These are phyloP conservation scores for Trametes villosa DNA, from an alignment of 768 basidiomycete genomes.

Conservation along the genomic window DNA sequence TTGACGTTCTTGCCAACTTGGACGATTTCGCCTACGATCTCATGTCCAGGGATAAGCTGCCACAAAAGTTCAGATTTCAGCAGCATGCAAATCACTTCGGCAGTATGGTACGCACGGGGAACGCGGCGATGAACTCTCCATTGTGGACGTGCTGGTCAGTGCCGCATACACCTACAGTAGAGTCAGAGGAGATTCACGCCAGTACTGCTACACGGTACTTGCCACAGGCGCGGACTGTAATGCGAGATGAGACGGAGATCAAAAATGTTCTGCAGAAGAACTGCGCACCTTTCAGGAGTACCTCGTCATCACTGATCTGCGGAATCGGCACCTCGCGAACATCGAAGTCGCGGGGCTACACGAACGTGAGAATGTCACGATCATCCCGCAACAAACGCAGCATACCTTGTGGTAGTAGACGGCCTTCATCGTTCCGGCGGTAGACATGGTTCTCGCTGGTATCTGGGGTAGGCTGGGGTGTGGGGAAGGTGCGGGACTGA, in stretches of 20 bases:
- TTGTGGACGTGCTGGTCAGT: conserved; percentile 67
- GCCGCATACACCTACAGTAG: conserved; percentile 59
- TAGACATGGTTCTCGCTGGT: neutral
- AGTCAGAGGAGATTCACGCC: neutral
- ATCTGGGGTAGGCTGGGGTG: neutral
- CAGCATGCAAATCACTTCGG: no score
- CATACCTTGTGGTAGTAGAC: conserved; percentile 25
- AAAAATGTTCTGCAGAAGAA: neutral
- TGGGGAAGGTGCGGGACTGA: neutral
- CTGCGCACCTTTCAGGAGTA: conserved; percentile 68
- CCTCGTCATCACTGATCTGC: conserved; percentile 64
- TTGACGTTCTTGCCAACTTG: conserved; percentile 81
- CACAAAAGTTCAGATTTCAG: no score
- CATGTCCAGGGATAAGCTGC: conserved; percentile 75
- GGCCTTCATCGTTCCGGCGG: conserved; percentile 18
- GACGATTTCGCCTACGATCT: conserved; percentile 73
- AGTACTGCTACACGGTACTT: neutral
- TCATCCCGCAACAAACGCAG: no score
- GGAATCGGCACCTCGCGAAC: conserved; percentile 73
- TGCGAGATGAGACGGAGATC: neutral
- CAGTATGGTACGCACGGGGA: conserved; percentile 51
- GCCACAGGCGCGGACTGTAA: conserved; percentile 26
- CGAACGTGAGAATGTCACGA: neutral
- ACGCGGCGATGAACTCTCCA: conserved; percentile 73
- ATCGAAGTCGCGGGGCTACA: conserved; percentile 66